These are phyloP conservation scores for Brassica cretica DNA, from an alignment of 345 rosid species.

Conservation along the genomic window DNA sequence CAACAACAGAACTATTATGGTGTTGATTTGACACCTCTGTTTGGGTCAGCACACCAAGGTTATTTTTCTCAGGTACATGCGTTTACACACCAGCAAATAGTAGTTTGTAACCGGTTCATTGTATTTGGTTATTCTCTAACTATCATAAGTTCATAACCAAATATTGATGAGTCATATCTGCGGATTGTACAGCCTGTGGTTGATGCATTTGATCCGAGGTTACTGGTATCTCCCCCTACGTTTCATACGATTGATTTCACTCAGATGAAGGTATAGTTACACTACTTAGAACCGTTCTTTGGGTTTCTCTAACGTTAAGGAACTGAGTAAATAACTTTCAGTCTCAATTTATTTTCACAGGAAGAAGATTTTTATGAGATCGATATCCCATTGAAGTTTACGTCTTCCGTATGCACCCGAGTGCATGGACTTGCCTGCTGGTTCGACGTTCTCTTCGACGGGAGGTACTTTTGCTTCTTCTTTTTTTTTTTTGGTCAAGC, in stretches of 20 bases:
- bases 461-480: constrained; percentile 54
- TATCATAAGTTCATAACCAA: background rate
- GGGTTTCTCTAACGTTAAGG: background rate
- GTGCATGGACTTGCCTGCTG: constrained; percentile 97
- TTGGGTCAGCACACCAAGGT: constrained; percentile 85
- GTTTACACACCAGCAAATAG: background rate
- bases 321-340: background rate
- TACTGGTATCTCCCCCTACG: constrained; percentile 78
- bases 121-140: constrained; percentile 1
- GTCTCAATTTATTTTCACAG: constrained; percentile 46
- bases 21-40: constrained; percentile 80
- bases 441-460: constrained; percentile 93
- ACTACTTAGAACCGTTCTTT: background rate
- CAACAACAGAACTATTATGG: constrained; percentile 93
- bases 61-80: constrained; percentile 86
- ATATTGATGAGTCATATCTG: constrained; percentile 28
- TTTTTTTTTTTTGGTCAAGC: background rate
- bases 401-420: constrained; percentile 81
- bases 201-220: constrained; percentile 98
- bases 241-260: constrained; percentile 72
- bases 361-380: constrained; percentile 91
- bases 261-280: constrained; percentile 64
- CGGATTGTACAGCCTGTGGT: constrained; percentile 77
- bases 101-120: background rate
- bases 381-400: constrained; percentile 83